phyloP scores from a whole-genome alignment of 2,329 filamentous ascomycete species.

The Cladosporium austrohemisphaericum region DNA sequence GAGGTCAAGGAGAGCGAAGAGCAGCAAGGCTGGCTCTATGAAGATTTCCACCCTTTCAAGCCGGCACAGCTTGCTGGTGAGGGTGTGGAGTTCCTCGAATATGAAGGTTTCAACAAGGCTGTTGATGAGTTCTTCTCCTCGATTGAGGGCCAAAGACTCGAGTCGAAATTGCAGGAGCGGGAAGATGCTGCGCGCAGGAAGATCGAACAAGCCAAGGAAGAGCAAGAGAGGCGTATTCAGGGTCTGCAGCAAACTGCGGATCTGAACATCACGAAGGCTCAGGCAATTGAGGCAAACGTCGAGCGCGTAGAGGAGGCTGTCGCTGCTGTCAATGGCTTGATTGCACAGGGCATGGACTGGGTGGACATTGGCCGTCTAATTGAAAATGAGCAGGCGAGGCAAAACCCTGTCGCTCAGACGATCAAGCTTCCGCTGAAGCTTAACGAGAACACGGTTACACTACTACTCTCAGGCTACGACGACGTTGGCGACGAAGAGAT shows the following conservation, averaged over 20 bases:
- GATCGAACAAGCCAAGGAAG: conserved; percentile 75
- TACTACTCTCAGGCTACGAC: conserved; percentile 70
- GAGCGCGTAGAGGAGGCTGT: conserved; percentile 90
- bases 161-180: conserved; percentile 75
- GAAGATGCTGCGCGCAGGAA: conserved; percentile 79
- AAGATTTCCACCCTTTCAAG: conserved; percentile 92
- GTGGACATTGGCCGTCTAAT: conserved; percentile 83
- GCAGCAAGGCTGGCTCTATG: conserved; percentile 61
- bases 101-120: conserved; percentile 83
- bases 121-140: conserved; percentile 98
- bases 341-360: conserved; percentile 97
- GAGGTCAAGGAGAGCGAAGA: conserved; percentile 33
- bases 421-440: conserved; percentile 86
- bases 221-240: conserved; percentile 81
- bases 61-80: conserved; percentile 74
- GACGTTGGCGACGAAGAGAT: conserved; percentile 58
- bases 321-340: conserved; percentile 85
- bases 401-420: conserved; percentile 80
- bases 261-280: conserved; percentile 80
- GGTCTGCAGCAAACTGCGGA: conserved; percentile 77
- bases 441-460: conserved; percentile 80
- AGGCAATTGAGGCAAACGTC: conserved; percentile 84
- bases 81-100: conserved; percentile 65
- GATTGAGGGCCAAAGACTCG: conserved; percentile 86
- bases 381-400: conserved; percentile 74